Conservation (phyloP, 495 filamentous ascomycete species). For the Lentithecium fluviatile region DNA sequence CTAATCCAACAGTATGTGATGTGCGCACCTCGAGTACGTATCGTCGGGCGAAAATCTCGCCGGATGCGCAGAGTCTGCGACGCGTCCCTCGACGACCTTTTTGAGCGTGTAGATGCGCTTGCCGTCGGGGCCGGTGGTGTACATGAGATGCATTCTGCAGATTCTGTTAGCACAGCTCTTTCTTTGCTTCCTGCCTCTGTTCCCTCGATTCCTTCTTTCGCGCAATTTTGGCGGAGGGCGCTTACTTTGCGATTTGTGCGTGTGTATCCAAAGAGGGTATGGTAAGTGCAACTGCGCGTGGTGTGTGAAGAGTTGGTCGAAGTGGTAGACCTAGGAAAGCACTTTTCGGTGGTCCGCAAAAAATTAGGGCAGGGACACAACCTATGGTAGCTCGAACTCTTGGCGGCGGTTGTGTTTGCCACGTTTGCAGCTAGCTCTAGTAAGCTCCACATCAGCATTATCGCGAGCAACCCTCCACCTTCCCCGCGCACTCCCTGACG, state of each 20-base stretch:
- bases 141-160: slow-evolving; percentile 79
- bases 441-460: slow-evolving; percentile 33
- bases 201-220: too few species aligned
- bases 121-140: slow-evolving; percentile 72
- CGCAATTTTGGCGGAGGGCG: background rate
- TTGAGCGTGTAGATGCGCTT: slow-evolving; percentile 88
- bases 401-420: background rate
- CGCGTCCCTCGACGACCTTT: slow-evolving; percentile 71
- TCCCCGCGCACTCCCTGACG: background rate
- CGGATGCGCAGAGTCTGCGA: slow-evolving; percentile 94
- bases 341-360: too few species aligned
- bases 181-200: background rate
- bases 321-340: too few species aligned
- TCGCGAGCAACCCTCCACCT: slow-evolving; percentile 1
- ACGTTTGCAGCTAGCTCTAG: slow-evolving; percentile 2
- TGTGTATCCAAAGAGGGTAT: too few species aligned
- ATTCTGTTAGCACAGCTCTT: background rate
- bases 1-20: too few species aligned
- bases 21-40: slow-evolving; percentile 79
- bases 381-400: too few species aligned
- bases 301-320: too few species aligned
- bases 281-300: too few species aligned
- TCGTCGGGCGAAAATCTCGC: slow-evolving; percentile 97
- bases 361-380: too few species aligned
- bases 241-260: background rate